phyloP scores from a whole-genome alignment of 2,329 filamentous ascomycete species.

The Fusarium bulbicola region DNA sequence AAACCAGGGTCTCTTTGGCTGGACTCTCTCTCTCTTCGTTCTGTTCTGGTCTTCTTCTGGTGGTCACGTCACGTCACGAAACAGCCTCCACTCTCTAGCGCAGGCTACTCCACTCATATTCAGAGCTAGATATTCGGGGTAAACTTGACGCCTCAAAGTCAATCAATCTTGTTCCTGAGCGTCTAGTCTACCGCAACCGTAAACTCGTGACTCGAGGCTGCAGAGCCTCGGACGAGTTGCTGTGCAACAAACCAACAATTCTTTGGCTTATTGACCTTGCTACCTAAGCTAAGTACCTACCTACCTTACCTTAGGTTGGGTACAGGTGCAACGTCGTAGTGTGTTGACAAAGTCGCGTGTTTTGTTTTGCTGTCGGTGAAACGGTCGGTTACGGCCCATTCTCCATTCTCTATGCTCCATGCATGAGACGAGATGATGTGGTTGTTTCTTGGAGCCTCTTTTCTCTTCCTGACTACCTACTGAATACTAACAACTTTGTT shows the following conservation, averaged over 20 bases:
- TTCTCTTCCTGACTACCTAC: not conserved
- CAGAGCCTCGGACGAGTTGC: not conserved
- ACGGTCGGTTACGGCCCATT: conserved; percentile 1
- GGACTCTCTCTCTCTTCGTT: not conserved
- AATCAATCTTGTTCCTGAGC: conserved; percentile 8
- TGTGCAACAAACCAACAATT: not conserved
- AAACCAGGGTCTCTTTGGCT: conserved; percentile 15
- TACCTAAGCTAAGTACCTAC: not conserved
- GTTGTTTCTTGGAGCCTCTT: conserved; percentile 12
- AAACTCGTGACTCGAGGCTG: not conserved
- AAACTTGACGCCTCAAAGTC: conserved; percentile 12
- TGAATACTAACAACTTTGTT: not conserved
- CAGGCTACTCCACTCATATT: conserved; percentile 2
- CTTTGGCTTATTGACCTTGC: not conserved
- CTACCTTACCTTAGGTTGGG: not conserved
- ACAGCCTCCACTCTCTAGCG: conserved; percentile 2
- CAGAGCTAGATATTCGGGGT: conserved; percentile 11
- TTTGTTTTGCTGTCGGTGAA: conserved; percentile 27
- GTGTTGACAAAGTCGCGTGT: conserved; percentile 13
- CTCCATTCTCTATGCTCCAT: not conserved
- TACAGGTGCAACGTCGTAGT: conserved; percentile 14
- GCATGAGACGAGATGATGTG: not conserved
- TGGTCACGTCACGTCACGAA: conserved; percentile 31
- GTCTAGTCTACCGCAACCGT: conserved; percentile 2
- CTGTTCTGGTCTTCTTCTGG: conserved; percentile 6